A percentile compares a stretch with the other conserved stretches of the same genome.
phyloP scores from a whole-genome alignment of 495 filamentous ascomycete species.

The Penicillium cataractarum region DNA sequence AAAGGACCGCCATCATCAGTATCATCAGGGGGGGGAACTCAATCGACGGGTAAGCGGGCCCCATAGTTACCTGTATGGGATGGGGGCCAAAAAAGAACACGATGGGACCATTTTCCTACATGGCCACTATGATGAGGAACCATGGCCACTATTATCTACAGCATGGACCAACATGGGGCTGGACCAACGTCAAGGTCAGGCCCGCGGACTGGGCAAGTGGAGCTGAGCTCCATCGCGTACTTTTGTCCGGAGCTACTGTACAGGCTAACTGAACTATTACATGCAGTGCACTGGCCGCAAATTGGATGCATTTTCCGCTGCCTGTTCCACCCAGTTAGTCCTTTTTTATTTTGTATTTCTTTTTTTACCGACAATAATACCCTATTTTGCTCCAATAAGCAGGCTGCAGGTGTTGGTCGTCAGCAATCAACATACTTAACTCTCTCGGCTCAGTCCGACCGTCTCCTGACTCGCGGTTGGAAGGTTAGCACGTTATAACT shows the following conservation, averaged over 20 bases:
- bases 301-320: slow-evolving; percentile 38
- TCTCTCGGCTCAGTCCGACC: slow-evolving; percentile 1
- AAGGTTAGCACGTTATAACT: not conserved
- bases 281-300: slow-evolving; percentile 40
- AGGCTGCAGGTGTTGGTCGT: not conserved
- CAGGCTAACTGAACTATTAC: slow-evolving; percentile 38
- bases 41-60: not conserved
- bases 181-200: slow-evolving; percentile 1
- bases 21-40: not conserved
- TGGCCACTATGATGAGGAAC: not conserved
- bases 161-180: slow-evolving; percentile 4
- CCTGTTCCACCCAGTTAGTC: slow-evolving; percentile 13
- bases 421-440: not conserved
- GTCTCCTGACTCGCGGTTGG: not conserved
- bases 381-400: not conserved
- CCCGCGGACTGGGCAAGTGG: slow-evolving; percentile 15
- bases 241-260: slow-evolving; percentile 30
- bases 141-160: not conserved
- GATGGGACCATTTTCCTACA: not conserved
- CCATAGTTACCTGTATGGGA: not conserved
- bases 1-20: not conserved
- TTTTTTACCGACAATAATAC: not conserved
- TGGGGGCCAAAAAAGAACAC: not conserved
- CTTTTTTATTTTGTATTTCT: not conserved
- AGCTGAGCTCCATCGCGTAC: slow-evolving; percentile 24